Conservation (phyloP, 2,329 filamentous ascomycete genomes). For the Cladosporium sp. region DNA sequence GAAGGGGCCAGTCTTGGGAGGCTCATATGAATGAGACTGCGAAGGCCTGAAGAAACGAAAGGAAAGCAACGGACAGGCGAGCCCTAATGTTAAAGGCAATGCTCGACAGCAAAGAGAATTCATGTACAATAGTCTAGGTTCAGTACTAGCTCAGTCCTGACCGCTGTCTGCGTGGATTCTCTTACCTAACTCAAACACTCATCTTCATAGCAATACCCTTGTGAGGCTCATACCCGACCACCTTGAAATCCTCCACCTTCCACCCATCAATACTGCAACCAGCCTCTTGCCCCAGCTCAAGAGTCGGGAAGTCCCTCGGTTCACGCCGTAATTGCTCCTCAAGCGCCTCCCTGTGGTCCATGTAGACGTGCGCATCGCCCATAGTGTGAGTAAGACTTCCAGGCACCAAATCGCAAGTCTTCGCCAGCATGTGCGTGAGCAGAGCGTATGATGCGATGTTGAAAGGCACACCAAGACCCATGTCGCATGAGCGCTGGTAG, state of each 20-base stretch:
- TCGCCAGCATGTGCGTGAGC: slow-evolving; percentile 90
- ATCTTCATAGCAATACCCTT: slow-evolving; percentile 97
- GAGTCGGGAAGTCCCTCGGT: slow-evolving; percentile 72
- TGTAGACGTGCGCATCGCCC: slow-evolving; percentile 96
- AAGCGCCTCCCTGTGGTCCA: slow-evolving; percentile 86
- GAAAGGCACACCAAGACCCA: slow-evolving; percentile 95
- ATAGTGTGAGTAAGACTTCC: slow-evolving; percentile 90
- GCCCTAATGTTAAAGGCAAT: no score
- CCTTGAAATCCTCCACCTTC: slow-evolving; percentile 79
- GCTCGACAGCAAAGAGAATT: no score
- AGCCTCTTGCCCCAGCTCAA: slow-evolving; percentile 65
- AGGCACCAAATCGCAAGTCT: slow-evolving; percentile 76
- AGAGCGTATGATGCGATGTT: slow-evolving; percentile 95
- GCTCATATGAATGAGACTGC: no score
- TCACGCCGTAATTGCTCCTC: slow-evolving; percentile 73
- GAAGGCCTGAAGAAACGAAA: no score
- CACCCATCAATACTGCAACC: slow-evolving; percentile 83
- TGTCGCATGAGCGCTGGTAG: slow-evolving; percentile 93
- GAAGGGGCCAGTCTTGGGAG: no score
- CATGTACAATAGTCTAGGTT: no score
- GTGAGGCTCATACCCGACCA: slow-evolving; percentile 85
- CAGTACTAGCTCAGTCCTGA: no score
- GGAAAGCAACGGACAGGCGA: no score
- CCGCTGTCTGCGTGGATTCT: background rate
- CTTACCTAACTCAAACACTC: slow-evolving; percentile 59